A percentile compares a stretch with the other conserved stretches of the same genome.
These are phyloP conservation scores for Helicocarpus griseus DNA, from an alignment of 2,329 filamentous ascomycete species.

Conservation along the genomic window DNA sequence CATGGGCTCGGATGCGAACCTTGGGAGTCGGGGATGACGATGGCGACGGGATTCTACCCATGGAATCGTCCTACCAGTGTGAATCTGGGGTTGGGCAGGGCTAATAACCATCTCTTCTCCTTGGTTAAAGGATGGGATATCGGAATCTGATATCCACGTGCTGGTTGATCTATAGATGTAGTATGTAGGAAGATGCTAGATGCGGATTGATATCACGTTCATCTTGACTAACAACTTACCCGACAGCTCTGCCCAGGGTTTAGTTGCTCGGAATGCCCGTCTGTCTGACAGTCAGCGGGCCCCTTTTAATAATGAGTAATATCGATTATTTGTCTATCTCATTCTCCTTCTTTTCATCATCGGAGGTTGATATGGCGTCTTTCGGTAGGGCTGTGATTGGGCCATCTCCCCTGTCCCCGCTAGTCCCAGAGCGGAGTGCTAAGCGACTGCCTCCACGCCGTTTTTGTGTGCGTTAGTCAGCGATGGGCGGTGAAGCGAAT, in stretches of 20 bases:
- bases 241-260: no score
- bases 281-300: no score
- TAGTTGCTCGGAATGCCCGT: no score
- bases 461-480: background rate
- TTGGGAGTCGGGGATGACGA: background rate
- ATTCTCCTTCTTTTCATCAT: constrained; percentile 5
- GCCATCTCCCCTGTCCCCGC: background rate
- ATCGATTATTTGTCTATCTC: no score
- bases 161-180: background rate
- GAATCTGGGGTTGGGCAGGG: background rate
- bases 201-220: no score
- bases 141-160: background rate
- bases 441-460: background rate
- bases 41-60: background rate
- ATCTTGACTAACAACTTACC: no score
- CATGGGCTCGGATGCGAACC: background rate
- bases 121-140: background rate
- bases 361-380: constrained; percentile 4
- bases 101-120: background rate
- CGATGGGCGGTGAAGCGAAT: background rate
- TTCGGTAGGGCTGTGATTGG: constrained; percentile 2
- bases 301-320: no score
- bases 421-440: background rate
- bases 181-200: background rate
- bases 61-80: background rate